A percentile compares a stretch with the other conserved stretches of the same genome.
Conservation (phyloP, 2,329 filamentous ascomycete genomes). For the Trichoderma lentiforme region DNA sequence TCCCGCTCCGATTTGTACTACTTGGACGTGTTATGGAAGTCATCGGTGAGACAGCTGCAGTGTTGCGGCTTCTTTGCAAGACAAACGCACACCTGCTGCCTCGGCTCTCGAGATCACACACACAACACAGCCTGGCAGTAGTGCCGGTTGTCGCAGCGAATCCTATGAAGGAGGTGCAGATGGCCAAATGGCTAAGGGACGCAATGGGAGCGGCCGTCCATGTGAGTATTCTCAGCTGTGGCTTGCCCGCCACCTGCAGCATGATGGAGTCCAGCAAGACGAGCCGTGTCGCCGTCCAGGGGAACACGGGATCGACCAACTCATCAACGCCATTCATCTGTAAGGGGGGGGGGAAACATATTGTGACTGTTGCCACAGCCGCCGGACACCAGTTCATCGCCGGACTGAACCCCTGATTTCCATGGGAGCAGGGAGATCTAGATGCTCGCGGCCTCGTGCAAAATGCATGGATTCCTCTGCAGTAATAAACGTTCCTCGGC, state of each 20-base stretch:
- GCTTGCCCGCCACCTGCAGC: constrained; percentile 3
- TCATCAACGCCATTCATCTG: not conserved
- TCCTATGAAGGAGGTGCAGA: not conserved
- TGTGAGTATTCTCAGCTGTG: not conserved
- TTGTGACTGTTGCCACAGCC: not conserved
- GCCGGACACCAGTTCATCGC: not conserved
- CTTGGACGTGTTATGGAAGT: not conserved
- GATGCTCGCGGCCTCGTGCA: not conserved
- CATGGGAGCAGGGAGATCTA: not conserved
- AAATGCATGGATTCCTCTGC: not conserved
- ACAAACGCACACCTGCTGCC: not conserved
- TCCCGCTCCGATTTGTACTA: not conserved
- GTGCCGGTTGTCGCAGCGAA: not conserved
- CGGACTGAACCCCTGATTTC: not conserved
- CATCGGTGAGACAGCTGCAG: not conserved
- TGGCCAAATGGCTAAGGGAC: not conserved
- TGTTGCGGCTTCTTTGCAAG: not conserved
- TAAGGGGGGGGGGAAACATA: not conserved
- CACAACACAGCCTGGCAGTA: not conserved
- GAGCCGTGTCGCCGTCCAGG: not conserved
- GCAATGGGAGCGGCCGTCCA: not conserved
- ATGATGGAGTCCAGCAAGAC: not conserved
- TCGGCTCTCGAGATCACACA: not conserved
- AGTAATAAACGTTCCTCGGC: not conserved
- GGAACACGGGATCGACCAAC: not conserved